A percentile compares a stretch with the other conserved stretches of the same genome.
phyloP scores from a whole-genome alignment of 1,284 basidiomycete species.

The Pseudozyma sp. region DNA sequence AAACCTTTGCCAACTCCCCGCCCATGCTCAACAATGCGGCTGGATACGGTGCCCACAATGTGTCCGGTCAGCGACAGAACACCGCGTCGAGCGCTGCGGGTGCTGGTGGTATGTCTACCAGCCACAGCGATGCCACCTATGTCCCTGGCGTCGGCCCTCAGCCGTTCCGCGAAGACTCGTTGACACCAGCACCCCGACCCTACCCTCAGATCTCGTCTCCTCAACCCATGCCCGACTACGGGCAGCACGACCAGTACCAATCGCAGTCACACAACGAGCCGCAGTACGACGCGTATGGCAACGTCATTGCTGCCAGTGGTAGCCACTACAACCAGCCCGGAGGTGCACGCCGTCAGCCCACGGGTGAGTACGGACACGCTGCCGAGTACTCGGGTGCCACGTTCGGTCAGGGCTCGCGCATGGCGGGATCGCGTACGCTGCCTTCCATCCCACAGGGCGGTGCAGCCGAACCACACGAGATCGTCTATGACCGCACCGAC shows the following conservation, averaged over 20 bases:
- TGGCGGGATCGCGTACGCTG: constrained; percentile 24
- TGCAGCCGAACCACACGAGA: constrained; percentile 22
- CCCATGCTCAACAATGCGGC: constrained; percentile 52
- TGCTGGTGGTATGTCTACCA: constrained; percentile 14
- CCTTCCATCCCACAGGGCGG: constrained; percentile 34
- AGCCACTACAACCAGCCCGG: constrained; percentile 26
- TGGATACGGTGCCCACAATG: constrained; percentile 46
- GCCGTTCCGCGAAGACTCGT: constrained; percentile 49
- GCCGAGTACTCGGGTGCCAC: constrained; percentile 49
- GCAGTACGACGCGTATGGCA: constrained; percentile 40
- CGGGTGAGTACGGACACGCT: constrained; percentile 47
- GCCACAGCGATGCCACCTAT: constrained; percentile 36
- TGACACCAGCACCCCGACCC: constrained; percentile 32
- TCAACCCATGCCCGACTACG: constrained; percentile 26
- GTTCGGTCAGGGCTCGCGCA: constrained; percentile 37
- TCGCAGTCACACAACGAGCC: constrained; percentile 18
- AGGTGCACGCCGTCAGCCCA: constrained; percentile 35
- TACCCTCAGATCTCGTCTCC: constrained; percentile 39
- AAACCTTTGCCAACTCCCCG: constrained; percentile 31
- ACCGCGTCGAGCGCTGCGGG: constrained; percentile 18
- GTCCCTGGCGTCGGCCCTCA: constrained; percentile 56
- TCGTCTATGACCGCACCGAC: constrained; percentile 21
- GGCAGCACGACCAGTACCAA: constrained; percentile 19
- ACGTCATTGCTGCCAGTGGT: constrained; percentile 17
- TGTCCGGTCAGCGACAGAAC: constrained; percentile 21